Percentiles rank a stretch among this genome's conserved stretches.
These are phyloP conservation scores for Botrytis fragariae DNA, from an alignment of 2,329 filamentous ascomycete species.

Conservation along the genomic window DNA sequence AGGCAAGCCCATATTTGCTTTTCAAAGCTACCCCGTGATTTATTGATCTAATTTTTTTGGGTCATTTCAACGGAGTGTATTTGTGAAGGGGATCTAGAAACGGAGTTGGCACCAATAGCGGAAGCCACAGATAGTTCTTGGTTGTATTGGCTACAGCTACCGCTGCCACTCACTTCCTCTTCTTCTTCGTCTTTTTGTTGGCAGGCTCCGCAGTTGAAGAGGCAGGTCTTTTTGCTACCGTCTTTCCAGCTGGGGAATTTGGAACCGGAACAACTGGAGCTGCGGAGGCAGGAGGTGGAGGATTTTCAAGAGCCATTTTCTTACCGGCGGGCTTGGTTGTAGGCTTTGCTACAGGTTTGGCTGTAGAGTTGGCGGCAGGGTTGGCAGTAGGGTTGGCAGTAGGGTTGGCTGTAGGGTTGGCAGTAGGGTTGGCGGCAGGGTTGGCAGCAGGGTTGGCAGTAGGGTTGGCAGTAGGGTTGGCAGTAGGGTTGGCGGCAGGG, in stretches of 20 bases:
- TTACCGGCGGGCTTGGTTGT: neutral
- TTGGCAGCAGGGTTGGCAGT: accelerated
- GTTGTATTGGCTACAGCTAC: neutral
- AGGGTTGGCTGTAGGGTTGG: too few relatives aligned
- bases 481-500: too few relatives aligned
- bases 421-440: too few relatives aligned
- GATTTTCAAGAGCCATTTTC: neutral
- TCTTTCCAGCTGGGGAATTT: neutral
- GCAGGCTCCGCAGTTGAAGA: neutral
- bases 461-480: too few relatives aligned
- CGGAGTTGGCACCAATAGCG: neutral
- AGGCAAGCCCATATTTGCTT: too few relatives aligned
- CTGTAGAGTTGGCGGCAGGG: too few relatives aligned
- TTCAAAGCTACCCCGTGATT: neutral
- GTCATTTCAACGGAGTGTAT: neutral
- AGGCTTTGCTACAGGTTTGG: too few relatives aligned
- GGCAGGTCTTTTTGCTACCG: neutral
- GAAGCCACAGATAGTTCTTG: neutral
- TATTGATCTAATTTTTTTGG: neutral
- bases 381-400: too few relatives aligned
- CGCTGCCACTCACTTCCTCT: neutral
- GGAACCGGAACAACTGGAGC: neutral
- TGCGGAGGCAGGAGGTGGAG: neutral
- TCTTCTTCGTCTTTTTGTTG: neutral
- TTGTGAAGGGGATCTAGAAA: neutral